A percentile compares a stretch with the other conserved stretches of the same genome.
Evolutionary conservation across 179 eudicot genomes (phyloP).

Genomic region (Carnegiea gigantea): DNA sequence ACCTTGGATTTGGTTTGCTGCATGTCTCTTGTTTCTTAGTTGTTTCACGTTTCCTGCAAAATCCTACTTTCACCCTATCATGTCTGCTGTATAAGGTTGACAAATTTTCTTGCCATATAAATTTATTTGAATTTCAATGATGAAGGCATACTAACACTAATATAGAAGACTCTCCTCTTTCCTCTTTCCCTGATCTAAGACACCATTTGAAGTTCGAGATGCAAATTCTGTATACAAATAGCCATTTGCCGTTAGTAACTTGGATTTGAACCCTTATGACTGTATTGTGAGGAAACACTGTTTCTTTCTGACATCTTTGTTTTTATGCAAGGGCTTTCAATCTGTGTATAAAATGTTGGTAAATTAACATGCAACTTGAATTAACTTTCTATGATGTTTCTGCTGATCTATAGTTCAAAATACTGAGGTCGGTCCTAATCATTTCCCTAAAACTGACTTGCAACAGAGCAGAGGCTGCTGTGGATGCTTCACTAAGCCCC

Average conservation of each 20-base stretch:
- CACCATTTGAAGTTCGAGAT: not conserved
- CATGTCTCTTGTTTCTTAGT: too few relatives aligned
- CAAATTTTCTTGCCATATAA: not conserved
- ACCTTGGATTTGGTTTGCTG: not conserved
- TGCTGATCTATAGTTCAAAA: not conserved
- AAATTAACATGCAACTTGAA: too few relatives aligned
- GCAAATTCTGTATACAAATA: not conserved
- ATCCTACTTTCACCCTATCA: not conserved
- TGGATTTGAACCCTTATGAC: slow-evolving; percentile 7
- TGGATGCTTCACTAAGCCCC: slow-evolving; percentile 86
- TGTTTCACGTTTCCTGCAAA: too few relatives aligned
- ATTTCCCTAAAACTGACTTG: slow-evolving; percentile 51
- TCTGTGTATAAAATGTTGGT: too few relatives aligned
- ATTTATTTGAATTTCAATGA: not conserved
- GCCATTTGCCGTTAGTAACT: not conserved
- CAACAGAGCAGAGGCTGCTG: slow-evolving; percentile 98
- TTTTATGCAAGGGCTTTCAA: not conserved
- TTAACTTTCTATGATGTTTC: not conserved
- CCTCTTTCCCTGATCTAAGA: too few relatives aligned
- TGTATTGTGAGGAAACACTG: not conserved
- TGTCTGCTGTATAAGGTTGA: not conserved
- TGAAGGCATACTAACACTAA: not conserved
- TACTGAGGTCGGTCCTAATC: slow-evolving; percentile 49
- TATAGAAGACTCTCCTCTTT: not conserved
- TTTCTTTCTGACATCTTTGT: not conserved